Conservation (phyloP, 1,139 yeast genomes). For the Scheffersomyces parashehatae region DNA sequence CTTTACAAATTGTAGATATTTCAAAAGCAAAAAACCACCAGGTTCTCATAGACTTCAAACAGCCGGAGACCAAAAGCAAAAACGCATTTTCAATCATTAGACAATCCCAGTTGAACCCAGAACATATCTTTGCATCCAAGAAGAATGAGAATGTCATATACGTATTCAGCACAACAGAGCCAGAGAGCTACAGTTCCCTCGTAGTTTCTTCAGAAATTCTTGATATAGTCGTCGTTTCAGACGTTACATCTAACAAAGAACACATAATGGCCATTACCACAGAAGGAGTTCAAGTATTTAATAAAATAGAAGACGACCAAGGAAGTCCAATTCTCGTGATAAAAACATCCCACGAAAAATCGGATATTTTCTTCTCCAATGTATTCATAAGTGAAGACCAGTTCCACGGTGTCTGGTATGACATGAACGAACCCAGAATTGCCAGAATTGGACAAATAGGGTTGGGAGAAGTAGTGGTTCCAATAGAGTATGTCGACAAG, state of each 20-base stretch:
- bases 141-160: neutral
- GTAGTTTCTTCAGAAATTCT: neutral
- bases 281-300: conserved; percentile 34
- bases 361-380: conserved; percentile 11
- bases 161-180: neutral
- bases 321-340: conserved; percentile 10
- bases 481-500: conserved; percentile 16
- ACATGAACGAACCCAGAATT: conserved; percentile 30
- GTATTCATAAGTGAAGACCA: conserved; percentile 10
- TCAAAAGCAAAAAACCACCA: conserved; percentile 10
- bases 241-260: conserved; percentile 6
- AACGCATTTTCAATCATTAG: conserved; percentile 2
- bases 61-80: neutral
- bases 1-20: conserved; percentile 11
- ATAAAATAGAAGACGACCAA: conserved; percentile 7
- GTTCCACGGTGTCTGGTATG: conserved; percentile 36
- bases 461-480: conserved; percentile 16
- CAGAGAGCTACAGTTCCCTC: neutral
- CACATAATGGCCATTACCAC: conserved; percentile 27
- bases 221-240: neutral
- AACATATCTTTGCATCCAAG: conserved; percentile 2
- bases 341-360: conserved; percentile 6
- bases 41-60: neutral
- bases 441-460: conserved; percentile 13
- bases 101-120: conserved; percentile 7